These are phyloP conservation scores for Neurospora sublineolata DNA, from an alignment of 495 filamentous ascomycete species.

Conservation along the genomic window DNA sequence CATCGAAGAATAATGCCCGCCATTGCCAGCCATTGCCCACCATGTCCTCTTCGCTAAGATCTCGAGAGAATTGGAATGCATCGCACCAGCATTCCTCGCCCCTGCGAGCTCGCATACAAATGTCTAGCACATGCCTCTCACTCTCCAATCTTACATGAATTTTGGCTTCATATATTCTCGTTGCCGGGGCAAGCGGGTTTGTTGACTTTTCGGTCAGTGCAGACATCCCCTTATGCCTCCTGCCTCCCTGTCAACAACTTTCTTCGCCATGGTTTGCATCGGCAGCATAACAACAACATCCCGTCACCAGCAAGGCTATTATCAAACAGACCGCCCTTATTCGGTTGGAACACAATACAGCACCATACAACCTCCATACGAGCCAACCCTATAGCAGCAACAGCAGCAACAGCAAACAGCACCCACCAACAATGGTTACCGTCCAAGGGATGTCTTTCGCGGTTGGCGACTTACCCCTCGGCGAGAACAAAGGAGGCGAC, in stretches of 20 bases:
- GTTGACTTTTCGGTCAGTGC: constrained; percentile 12
- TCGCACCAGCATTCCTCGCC: not conserved
- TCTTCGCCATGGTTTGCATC: not conserved
- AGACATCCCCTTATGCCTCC: constrained; percentile 1
- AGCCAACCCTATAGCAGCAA: not conserved
- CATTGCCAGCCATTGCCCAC: not conserved
- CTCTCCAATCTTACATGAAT: not conserved
- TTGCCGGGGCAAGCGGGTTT: constrained; percentile 19
- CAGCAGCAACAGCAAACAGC: not conserved
- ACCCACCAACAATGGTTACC: constrained; percentile 14
- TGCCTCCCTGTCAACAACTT: not conserved
- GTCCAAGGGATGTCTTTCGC: constrained; percentile 16
- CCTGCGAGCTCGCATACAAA: constrained; percentile 13
- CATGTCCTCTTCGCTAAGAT: not conserved
- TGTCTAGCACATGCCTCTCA: constrained; percentile 16
- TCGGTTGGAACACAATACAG: not conserved
- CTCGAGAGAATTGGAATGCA: not conserved
- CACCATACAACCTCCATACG: not conserved
- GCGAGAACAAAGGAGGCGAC: constrained; percentile 29
- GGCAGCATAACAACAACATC: not conserved
- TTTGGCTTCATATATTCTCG: constrained; percentile 13
- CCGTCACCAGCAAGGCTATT: not conserved
- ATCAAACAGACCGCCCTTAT: not conserved
- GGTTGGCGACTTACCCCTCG: constrained; percentile 9
- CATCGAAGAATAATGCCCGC: not conserved